A percentile compares a stretch with the other conserved stretches of the same genome.
phyloP scores from a whole-genome alignment of 2,329 filamentous ascomycete genomes.

The Apiospora malaysiana region DNA sequence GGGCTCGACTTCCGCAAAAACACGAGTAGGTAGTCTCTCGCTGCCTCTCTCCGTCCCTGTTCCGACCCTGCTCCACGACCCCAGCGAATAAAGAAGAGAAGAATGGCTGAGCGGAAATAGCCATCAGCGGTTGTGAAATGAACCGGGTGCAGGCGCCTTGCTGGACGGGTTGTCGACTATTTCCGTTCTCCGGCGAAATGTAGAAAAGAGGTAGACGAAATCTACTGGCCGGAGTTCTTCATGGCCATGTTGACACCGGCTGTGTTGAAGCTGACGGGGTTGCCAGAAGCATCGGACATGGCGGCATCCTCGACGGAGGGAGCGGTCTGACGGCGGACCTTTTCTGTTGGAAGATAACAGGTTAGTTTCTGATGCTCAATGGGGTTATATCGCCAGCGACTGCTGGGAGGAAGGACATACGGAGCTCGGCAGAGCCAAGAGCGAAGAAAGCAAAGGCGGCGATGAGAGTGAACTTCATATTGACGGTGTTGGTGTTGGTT shows the following conservation, averaged over 20 bases:
- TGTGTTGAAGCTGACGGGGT: slow-evolving; percentile 52
- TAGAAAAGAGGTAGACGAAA: background rate
- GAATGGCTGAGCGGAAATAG: background rate
- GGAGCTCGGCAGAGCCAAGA: slow-evolving; percentile 49
- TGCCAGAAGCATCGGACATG: slow-evolving; percentile 54
- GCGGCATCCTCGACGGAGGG: slow-evolving; percentile 40
- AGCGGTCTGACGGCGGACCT: slow-evolving; percentile 41
- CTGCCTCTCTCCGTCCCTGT: background rate
- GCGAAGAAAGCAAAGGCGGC: slow-evolving; percentile 54
- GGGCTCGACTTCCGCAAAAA: background rate
- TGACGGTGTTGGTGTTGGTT: slow-evolving; percentile 40
- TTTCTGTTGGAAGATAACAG: slow-evolving; percentile 31
- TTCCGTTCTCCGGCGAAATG: background rate
- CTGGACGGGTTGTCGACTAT: background rate
- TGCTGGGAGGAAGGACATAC: slow-evolving; percentile 30
- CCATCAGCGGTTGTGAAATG: background rate
- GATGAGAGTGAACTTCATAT: slow-evolving; percentile 59
- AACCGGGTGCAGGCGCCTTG: background rate
- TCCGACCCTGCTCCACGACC: background rate
- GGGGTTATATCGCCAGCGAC: background rate
- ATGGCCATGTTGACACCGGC: slow-evolving; percentile 49
- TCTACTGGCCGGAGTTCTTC: slow-evolving; percentile 44
- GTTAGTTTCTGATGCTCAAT: background rate
- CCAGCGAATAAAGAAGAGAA: slow-evolving; percentile 1
- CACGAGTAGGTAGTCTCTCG: background rate